Base-by-base conservation (phyloP, 2,329 filamentous ascomycete genomes). In the Ascochyta rabiei region DNA sequence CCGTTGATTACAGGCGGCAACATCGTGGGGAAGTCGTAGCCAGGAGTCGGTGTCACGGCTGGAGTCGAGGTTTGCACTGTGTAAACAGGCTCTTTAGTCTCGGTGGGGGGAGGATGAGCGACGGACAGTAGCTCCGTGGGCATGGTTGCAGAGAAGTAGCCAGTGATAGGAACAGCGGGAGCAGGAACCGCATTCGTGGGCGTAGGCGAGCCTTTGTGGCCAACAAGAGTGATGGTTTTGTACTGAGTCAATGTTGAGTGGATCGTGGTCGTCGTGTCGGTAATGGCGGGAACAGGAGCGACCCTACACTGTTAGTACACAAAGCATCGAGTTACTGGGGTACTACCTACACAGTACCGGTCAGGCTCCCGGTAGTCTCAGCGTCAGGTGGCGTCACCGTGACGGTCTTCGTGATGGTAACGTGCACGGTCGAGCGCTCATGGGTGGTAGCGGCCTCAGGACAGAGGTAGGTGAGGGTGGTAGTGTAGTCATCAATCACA, bases 401-500 rank as follows among this genome's bases (percentile, higher is more conserved):
- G 2, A 53, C 52, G 9, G 62, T 69, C 19, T 46, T 53, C 12
- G 64, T 69, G 44, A 61, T 46, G 10, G 61, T 66, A 15, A 65
- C 59, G 33, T 59, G 57, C 30, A 66, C 48, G 4, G 56, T 62
- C 15, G 57, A 51, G 1, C 34, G 59, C 41, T 30, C 41, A 9
- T n/a, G 44, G 18, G 31, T 38, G 18, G 41, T 39, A 2, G 48
- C 57, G 23, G 50, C 48, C 48, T 57, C 50, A 7, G 64, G 58
- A 34, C 67, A 69, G 6, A 68, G 44, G 30, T 67, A 69, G 28
- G 65, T 67, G 19, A 68, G 33, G n/a, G 42, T 60, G 4, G 56
- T 68, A n/a, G 58, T 47, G 16, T 39, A 18, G 15, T 64, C 64
- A 9, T 49, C 34, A 23, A 68, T 41, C 49, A 61, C 49, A 13